Evolutionary conservation across 2,329 filamentous ascomycete species (phyloP), one percentile per base, ranked within the genome.

Genomic region (Cercospora beticola): DNA sequence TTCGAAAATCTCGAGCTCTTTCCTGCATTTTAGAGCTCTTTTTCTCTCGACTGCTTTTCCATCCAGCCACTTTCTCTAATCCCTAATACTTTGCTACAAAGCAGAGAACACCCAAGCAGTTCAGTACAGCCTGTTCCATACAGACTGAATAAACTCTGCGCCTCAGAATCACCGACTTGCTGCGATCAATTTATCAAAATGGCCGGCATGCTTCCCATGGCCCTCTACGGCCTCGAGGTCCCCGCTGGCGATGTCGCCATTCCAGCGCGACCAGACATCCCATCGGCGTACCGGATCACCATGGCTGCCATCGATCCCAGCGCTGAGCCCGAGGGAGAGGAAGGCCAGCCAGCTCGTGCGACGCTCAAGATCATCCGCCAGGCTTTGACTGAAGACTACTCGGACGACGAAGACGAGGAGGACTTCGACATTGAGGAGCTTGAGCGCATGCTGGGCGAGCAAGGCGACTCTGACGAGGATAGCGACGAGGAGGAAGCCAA

Each of bases 261-360:
- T 76, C 90, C 92, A 74, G 93, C 92, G 67, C 85, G 89, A 72
- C 86, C 89, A 72, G 89, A 94, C 74, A 90, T 94, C 77, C 92
- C 92, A 79, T 92, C 93, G 70, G 92, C 92, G 80, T 96, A 97
- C 84, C 93, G 93, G 80, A 93, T 99, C 79, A 98, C 94, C 77
- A 99, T 99, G 95, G 95, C 96, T 77, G 95, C 95, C 73, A 90
- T 99, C 80, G 94, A 99, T 80, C 95, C 95, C 68, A 93, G 88
- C 77, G 92, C 92, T 76, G 86, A 88, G 73, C 78, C 82, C 28
- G 79, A 82, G 73, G 77, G 80, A 65, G 79, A 81, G 57, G 79
- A 80, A 36, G 78, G 80, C 66, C 74, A 72, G 16, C 82, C 89
- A 70, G 87, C 90, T 75, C 91, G 94, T 75, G 91, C 95, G 64